A percentile compares a stretch with the other conserved stretches of the same genome.
Evolutionary conservation across 192 early-diverging fungal genomes (phyloP).

Genomic region (Gryganskiella cystojenkinii): DNA sequence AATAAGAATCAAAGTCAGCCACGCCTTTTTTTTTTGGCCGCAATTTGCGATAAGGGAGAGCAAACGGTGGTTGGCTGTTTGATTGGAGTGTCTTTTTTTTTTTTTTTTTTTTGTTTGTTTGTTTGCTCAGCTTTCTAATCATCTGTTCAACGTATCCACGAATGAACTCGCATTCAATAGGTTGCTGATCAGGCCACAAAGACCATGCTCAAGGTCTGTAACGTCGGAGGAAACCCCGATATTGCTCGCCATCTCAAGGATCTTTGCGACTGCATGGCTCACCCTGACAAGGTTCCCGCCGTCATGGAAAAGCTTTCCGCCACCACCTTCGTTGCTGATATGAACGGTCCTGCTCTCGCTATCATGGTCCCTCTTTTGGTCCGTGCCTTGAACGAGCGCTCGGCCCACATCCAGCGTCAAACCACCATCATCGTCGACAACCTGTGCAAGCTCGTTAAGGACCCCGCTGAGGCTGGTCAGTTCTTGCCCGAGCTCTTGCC

Average conservation of each 20-base stretch:
- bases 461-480: slow-evolving; percentile 81
- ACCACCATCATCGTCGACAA: slow-evolving; percentile 87
- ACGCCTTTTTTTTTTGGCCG: background rate
- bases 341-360: slow-evolving; percentile 80
- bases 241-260: slow-evolving; percentile 80
- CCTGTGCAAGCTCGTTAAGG: slow-evolving; percentile 89
- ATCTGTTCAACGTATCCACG: too few relatives aligned
- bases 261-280: slow-evolving; percentile 77
- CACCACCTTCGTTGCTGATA: slow-evolving; percentile 84
- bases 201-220: slow-evolving; percentile 76
- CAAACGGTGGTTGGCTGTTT: background rate
- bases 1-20: background rate
- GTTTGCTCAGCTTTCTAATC: too few relatives aligned
- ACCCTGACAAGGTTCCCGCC: slow-evolving; percentile 82
- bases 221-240: slow-evolving; percentile 82
- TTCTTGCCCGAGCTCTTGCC: slow-evolving; percentile 85
- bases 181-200: slow-evolving; percentile 64
- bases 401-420: slow-evolving; percentile 76
- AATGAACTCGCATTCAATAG: background rate
- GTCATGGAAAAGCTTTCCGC: slow-evolving; percentile 81
- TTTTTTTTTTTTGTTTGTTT: too few relatives aligned
- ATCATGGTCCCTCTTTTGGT: slow-evolving; percentile 82
- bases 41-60: slow-evolving; percentile 1
- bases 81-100: background rate
- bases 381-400: slow-evolving; percentile 77